Evolutionary conservation across 140 eudicot genomes (phyloP).

Genomic region (Senecio squalidus): DNA sequence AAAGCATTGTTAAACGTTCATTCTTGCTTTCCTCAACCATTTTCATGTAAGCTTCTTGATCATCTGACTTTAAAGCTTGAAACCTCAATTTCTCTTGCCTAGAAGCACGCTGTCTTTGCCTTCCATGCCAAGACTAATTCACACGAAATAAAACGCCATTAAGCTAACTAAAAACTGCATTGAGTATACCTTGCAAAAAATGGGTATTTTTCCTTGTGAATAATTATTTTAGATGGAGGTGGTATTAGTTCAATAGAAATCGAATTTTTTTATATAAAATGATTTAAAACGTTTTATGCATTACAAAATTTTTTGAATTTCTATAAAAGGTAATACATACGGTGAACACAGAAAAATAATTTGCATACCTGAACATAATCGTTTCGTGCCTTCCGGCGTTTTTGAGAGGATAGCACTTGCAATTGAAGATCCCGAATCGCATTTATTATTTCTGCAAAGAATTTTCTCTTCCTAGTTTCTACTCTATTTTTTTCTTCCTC

Average conservation of each 20-base stretch:
- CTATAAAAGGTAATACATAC: no score
- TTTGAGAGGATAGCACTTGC: conserved; percentile 83
- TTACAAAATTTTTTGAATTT: no score
- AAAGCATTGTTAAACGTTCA: conserved; percentile 90
- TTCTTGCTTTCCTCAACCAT: conserved; percentile 99
- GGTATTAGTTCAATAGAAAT: no score
- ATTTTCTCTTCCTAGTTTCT: conserved; percentile 75
- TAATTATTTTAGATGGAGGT: no score
- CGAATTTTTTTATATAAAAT: no score
- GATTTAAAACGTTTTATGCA: no score
- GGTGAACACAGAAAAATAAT: conserved; percentile 2
- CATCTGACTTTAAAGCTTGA: conserved; percentile 92
- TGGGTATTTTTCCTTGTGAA: no score
- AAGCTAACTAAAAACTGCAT: no score
- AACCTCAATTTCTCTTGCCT: conserved; percentile 89
- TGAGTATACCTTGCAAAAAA: no score
- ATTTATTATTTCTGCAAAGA: conserved; percentile 90
- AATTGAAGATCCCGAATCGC: conserved; percentile 82
- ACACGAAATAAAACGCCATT: conserved; percentile 10
- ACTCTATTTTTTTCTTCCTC: conserved; percentile 82
- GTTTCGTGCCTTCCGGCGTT: conserved; percentile 85
- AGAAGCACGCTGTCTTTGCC: conserved; percentile 95
- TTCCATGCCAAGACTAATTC: conserved; percentile 95
- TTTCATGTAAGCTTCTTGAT: conserved; percentile 99
- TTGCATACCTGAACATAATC: conserved; percentile 85